Conservation (phyloP, 176 grass and related monocot genomes). For the Carex pumila region DNA sequence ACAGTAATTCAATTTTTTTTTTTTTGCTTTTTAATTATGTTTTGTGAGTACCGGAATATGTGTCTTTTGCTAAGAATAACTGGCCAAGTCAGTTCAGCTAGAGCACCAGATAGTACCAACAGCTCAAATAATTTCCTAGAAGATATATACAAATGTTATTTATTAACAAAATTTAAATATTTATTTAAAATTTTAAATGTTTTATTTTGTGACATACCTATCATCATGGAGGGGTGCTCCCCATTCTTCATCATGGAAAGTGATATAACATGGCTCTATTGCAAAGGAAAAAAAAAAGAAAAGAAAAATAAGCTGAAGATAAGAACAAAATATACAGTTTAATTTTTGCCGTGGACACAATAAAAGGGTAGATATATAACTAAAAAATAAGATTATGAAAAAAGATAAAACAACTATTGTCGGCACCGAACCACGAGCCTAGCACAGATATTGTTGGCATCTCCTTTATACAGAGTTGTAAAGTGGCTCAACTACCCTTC, state of each 20-base stretch:
- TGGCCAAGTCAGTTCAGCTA: slow-evolving; percentile 88
- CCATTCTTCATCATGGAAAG: slow-evolving; percentile 97
- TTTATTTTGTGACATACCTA: slow-evolving; percentile 44
- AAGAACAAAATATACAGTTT: slow-evolving; percentile 1
- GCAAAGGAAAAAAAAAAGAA: slow-evolving; percentile 28
- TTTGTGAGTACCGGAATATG: slow-evolving; percentile 51
- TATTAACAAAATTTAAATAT: slow-evolving; percentile 27
- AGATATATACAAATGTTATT: slow-evolving; percentile 27
- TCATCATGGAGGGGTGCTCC: slow-evolving; percentile 88
- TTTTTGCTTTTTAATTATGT: neutral
- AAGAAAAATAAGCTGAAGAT: slow-evolving; percentile 2
- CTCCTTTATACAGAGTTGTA: no score
- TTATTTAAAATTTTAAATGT: neutral
- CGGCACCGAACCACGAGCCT: neutral
- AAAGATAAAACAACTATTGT: neutral
- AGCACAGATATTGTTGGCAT: no score
- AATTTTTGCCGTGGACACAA: neutral
- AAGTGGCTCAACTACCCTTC: no score
- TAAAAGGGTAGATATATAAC: neutral
- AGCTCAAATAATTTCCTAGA: slow-evolving; percentile 92
- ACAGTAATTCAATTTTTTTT: neutral
- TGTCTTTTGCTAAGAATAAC: slow-evolving; percentile 90
- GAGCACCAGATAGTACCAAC: slow-evolving; percentile 73
- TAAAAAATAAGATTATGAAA: slow-evolving; percentile 10
- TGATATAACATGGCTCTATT: slow-evolving; percentile 79